Conservation (phyloP, 2,329 filamentous ascomycete genomes). For the Exophiala viscosa region DNA sequence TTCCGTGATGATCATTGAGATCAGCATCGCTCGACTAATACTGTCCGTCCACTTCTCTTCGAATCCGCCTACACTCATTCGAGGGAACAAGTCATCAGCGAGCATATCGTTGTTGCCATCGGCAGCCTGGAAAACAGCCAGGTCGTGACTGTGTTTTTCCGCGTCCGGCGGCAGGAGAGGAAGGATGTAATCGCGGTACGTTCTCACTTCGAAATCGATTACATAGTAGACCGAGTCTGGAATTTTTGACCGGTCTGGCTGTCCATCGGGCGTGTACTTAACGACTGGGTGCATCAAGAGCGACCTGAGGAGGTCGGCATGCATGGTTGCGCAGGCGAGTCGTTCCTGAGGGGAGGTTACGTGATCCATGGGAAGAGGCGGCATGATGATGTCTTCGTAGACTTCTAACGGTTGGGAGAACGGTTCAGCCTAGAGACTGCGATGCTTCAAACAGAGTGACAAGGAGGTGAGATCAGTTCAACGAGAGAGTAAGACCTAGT, state of each 20-base stretch:
- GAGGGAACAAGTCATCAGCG: conserved; percentile 16
- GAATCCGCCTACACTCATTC: conserved; percentile 7
- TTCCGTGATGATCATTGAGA: conserved; percentile 12
- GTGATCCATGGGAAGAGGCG: neutral
- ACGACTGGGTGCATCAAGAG: conserved; percentile 12
- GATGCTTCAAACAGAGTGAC: too few relatives aligned
- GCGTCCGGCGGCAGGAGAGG: conserved; percentile 14
- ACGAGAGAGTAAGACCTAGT: too few relatives aligned
- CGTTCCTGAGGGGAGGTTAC: conserved; percentile 10
- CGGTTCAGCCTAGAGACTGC: too few relatives aligned
- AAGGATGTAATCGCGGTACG: conserved; percentile 13
- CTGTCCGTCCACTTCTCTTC: conserved; percentile 15
- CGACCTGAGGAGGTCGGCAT: conserved; percentile 13
- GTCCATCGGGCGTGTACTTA: neutral
- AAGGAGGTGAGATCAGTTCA: too few relatives aligned
- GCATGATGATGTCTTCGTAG: neutral
- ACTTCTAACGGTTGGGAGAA: too few relatives aligned
- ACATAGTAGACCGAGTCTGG: conserved; percentile 13
- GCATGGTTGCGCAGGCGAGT: conserved; percentile 9
- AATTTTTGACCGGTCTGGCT: conserved; percentile 8
- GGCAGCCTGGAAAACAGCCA: conserved; percentile 1
- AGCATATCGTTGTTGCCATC: conserved; percentile 5
- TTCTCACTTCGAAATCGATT: conserved; percentile 12
- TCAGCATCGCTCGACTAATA: conserved; percentile 6
- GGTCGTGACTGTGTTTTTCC: conserved; percentile 4